Evolutionary conservation across 2,329 filamentous ascomycete species (phyloP).

Genomic region (Beauveria scarabaeidicola): DNA sequence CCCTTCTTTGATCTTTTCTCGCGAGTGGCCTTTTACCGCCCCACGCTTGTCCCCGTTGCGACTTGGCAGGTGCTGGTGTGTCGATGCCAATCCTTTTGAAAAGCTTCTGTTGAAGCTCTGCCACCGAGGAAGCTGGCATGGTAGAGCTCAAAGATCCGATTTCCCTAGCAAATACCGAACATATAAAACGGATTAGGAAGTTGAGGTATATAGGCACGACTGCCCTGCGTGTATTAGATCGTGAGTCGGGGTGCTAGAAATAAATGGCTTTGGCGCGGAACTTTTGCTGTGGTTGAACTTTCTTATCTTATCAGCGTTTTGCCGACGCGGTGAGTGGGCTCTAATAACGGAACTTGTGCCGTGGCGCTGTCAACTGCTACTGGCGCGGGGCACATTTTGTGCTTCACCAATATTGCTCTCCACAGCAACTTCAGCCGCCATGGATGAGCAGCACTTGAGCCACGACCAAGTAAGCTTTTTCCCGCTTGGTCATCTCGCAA

Average conservation of each 20-base stretch:
- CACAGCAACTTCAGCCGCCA: constrained; percentile 4
- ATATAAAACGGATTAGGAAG: background rate
- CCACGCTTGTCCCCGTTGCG: constrained; percentile 12
- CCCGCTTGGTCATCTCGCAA: background rate
- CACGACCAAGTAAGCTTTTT: constrained; percentile 31
- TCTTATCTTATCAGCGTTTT: constrained; percentile 8
- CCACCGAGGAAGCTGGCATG: constrained; percentile 20
- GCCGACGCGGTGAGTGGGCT: no score
- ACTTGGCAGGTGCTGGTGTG: constrained; percentile 16
- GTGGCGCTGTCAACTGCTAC: no score
- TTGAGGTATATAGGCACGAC: background rate
- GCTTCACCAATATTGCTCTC: constrained; percentile 1
- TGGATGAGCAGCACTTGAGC: constrained; percentile 25
- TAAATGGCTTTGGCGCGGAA: background rate
- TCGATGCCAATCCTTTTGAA: constrained; percentile 29
- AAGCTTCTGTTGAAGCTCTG: constrained; percentile 29
- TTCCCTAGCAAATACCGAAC: background rate
- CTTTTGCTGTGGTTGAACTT: background rate
- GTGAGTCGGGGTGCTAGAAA: background rate
- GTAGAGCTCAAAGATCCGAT: background rate
- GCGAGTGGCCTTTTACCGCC: constrained; percentile 16
- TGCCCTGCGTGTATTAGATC: background rate
- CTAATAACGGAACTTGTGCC: no score
- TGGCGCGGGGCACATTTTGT: constrained; percentile 6
- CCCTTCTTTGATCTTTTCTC: constrained; percentile 60